Percentiles rank a stretch among this genome's conserved stretches.
Conservation (phyloP, 1,284 basidiomycete species). For the Cutaneotrichosporon mucoides region DNA sequence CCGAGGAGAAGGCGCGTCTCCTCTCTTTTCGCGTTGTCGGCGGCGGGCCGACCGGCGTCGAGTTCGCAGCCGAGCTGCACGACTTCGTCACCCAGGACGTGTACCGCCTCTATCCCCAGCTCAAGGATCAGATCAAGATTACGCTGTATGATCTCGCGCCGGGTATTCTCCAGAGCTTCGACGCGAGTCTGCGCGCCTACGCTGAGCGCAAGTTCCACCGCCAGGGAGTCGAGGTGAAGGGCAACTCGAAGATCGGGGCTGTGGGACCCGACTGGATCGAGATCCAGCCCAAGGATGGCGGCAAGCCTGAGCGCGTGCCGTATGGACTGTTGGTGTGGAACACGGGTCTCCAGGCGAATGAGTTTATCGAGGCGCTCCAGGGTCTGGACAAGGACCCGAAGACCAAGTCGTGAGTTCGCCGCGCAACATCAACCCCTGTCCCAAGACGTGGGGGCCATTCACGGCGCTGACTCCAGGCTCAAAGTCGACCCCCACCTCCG, state of each 20-base stretch:
- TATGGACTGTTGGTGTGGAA: slow-evolving; percentile 83
- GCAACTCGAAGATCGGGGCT: slow-evolving; percentile 71
- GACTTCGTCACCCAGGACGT: slow-evolving; percentile 53
- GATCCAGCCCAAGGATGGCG: slow-evolving; percentile 25
- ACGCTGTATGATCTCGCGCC: slow-evolving; percentile 76
- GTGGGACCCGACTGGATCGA: slow-evolving; percentile 59
- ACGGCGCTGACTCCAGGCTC: slow-evolving; percentile 48
- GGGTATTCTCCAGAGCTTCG: slow-evolving; percentile 74
- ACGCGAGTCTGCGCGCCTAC: slow-evolving; percentile 59
- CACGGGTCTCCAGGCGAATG: slow-evolving; percentile 75
- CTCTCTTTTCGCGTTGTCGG: slow-evolving; percentile 79
- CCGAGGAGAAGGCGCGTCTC: slow-evolving; percentile 62
- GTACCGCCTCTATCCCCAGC: slow-evolving; percentile 57
- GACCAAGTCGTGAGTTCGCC: slow-evolving; percentile 56
- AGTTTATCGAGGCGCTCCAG: slow-evolving; percentile 61
- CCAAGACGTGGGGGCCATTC: too few relatives aligned
- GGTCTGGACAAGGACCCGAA: slow-evolving; percentile 62
- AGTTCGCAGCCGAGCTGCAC: slow-evolving; percentile 79
- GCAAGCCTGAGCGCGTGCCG: slow-evolving; percentile 54
- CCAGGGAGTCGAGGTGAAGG: slow-evolving; percentile 71
- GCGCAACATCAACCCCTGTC: too few relatives aligned
- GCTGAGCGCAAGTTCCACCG: slow-evolving; percentile 68
- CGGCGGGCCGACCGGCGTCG: slow-evolving; percentile 60
- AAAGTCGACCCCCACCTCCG: slow-evolving; percentile 62
- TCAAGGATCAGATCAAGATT: slow-evolving; percentile 63